Base-by-base conservation (phyloP, 2,329 filamentous ascomycete species). In the Aspergillus neoniger region DNA sequence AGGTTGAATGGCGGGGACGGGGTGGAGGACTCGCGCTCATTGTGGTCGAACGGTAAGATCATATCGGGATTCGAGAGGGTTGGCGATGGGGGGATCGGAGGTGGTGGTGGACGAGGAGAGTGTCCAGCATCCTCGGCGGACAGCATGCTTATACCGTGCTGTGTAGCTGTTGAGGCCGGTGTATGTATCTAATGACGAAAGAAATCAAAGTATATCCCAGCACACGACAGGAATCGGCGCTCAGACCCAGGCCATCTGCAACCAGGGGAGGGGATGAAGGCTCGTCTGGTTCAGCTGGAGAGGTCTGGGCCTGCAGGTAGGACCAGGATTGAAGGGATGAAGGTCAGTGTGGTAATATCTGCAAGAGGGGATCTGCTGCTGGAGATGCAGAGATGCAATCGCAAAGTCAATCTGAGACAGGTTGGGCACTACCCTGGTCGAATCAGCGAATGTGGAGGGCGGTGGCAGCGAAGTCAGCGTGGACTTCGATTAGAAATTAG, bases 61-160 rank as follows among this genome's bases (percentile, higher is more conserved):
- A 96, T 93, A 75, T 96, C 93, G 55, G 92, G 92, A 76, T 96
- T 96, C 58, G 92, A 96, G 70, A 97, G 81, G 2, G 93, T 96
- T 50, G 93, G 93, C 61, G 91, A 96, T 12, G 86, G 87, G 65
- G 90, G 88, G 47, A 71, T 67, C 23, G 64, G 59, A 36, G 64
- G 67, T 17, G 61, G 60, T 52, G 59, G 64, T 55, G 60, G 64
- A 47, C 39, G 53, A 47, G 21, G 19, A 30, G 58, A 63, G 23
- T 65, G 53, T 15, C 60, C 60, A 30, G 58, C 55, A 58, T 66
- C 64, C 56, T 67, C 63, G 39, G 57, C 55, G 49, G 56, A 55
- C 60, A 65, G 55, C 56, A 56, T 63, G 43, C 23, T 58, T 55
- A 55, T 47, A 41, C 28, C n/a, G 28, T 7, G 28, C 17, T 48